Base-by-base conservation (phyloP, 2,329 filamentous ascomycete genomes). In the Dactylellina haptotyla region DNA sequence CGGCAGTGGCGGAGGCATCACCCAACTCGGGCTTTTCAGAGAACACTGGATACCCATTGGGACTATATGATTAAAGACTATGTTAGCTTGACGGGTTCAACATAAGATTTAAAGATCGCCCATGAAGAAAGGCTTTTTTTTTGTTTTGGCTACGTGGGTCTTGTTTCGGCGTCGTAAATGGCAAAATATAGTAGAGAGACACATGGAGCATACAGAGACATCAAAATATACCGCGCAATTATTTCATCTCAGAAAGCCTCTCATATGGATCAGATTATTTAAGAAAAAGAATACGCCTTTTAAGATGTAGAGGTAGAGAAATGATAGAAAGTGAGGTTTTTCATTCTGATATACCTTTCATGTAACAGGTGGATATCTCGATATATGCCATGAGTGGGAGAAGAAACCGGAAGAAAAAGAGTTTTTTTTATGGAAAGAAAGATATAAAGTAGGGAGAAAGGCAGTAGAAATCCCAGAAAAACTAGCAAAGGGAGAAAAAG, bases 321-420 rank as follows among this genome's bases (percentile, higher is more conserved):
- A 54, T 30, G 34, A 59, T 72, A 72, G 59, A 72, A 59, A 72
- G 66, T 43, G 66, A 72, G 64, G 65, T 72, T 64, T 46, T 72
- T 56, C 66, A 72, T 72, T 72, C 66, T 72, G 66, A 72, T 72
- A 72, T 64, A 72, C 66, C 66, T 64, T 71, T 72, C 66, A 71
- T 71, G 66, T 72, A 72, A 64, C 32, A 64, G 59, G 50, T 62
- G 64, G 53, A 69, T 56, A 62, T 62, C 65, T 62, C 43, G 65
- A 72, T 72, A 72, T 72, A 72, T 72, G 59, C 66, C 59, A 72
- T 64, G 66, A 72, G 45, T 61, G 66, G 58, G 45, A 39, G n/a
- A 51, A 54, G 28, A 62, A 59, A 41, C 25, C 57, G 63, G 43
- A 64, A 43, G 30, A n/a, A 53, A 45, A 64, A 54, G 37, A 30